Conservation (phyloP, 2,329 filamentous ascomycete species). For the Malbranchea cinnamomea region DNA sequence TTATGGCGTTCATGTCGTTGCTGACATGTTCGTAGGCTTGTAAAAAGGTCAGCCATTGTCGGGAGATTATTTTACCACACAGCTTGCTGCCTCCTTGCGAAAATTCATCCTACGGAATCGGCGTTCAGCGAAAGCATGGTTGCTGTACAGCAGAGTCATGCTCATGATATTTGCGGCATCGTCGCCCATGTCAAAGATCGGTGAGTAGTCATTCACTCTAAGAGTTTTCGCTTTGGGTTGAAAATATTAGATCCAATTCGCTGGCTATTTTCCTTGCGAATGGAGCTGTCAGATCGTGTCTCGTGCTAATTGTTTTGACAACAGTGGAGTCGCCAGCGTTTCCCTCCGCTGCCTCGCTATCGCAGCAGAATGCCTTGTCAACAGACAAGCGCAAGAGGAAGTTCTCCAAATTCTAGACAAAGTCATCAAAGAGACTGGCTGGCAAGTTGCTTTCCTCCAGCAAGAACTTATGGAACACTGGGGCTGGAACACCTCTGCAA, state of each 20-base stretch:
- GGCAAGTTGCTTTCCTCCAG: conserved; percentile 59
- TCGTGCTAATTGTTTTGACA: too few species aligned
- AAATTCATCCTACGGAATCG: conserved; percentile 56
- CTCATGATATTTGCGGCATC: conserved; percentile 78
- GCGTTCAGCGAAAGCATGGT: conserved; percentile 52
- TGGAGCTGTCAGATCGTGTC: too few species aligned
- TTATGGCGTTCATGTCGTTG: conserved; percentile 4
- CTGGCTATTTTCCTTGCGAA: too few species aligned
- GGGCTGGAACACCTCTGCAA: conserved; percentile 47
- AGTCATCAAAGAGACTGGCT: conserved; percentile 63
- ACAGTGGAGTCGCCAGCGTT: conserved; percentile 58
- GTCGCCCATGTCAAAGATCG: conserved; percentile 70
- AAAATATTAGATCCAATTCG: too few species aligned
- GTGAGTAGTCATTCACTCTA: conserved; percentile 20
- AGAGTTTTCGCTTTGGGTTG: too few species aligned
- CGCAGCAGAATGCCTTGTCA: conserved; percentile 56
- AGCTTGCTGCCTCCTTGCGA: conserved; percentile 63
- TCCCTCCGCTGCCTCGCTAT: conserved; percentile 67
- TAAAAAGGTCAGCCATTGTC: conserved; percentile 67
- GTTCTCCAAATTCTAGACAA: conserved; percentile 61
- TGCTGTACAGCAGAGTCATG: conserved; percentile 55
- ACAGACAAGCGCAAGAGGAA: conserved; percentile 62
- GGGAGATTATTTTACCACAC: conserved; percentile 83
- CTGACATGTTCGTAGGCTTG: conserved; percentile 41
- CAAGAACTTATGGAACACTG: conserved; percentile 59